Conservation (phyloP, 805 yeast genomes). For the Suhomyces canberraensis region DNA sequence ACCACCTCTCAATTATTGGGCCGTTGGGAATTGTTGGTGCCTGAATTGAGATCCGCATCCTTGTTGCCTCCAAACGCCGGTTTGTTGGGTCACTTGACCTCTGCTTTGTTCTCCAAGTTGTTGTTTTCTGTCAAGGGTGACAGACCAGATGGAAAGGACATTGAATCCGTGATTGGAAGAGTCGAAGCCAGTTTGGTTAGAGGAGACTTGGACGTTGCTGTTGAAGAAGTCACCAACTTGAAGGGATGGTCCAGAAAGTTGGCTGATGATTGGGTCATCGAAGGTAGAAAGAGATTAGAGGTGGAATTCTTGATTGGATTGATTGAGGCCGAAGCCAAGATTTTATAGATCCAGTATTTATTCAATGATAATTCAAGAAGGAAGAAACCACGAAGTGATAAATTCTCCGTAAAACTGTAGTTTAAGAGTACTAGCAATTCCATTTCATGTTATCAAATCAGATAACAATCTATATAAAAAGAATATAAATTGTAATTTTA, state of each 20-base stretch:
- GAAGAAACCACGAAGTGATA: too few species aligned
- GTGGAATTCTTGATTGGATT: conserved; percentile 73
- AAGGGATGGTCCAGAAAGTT: conserved; percentile 91
- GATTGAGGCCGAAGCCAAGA: conserved; percentile 60
- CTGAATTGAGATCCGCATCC: conserved; percentile 86
- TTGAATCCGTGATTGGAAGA: conserved; percentile 85
- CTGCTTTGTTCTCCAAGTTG: conserved; percentile 70
- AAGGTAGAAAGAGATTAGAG: conserved; percentile 87
- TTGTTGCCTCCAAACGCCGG: conserved; percentile 95
- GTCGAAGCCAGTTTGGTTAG: conserved; percentile 71
- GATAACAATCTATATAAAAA: too few species aligned
- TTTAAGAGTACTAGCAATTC: too few species aligned
- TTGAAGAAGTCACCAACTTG: conserved; percentile 84
- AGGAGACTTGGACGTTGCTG: conserved; percentile 82
- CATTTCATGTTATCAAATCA: too few species aligned
- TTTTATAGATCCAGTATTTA: conserved; percentile 21
- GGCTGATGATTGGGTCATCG: conserved; percentile 88
- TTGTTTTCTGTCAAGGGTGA: conserved; percentile 76
- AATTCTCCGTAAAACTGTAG: too few species aligned
- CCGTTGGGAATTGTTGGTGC: conserved; percentile 75
- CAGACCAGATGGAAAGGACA: conserved; percentile 71
- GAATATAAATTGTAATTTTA: too few species aligned
- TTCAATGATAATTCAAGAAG: too few species aligned
- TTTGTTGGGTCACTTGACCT: conserved; percentile 83
- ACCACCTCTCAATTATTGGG: conserved; percentile 74